A percentile compares a stretch with the other conserved stretches of the same genome.
These are phyloP conservation scores for Coemansia aciculifera DNA, from an alignment of 192 early-diverging fungal genomes.

Conservation along the genomic window DNA sequence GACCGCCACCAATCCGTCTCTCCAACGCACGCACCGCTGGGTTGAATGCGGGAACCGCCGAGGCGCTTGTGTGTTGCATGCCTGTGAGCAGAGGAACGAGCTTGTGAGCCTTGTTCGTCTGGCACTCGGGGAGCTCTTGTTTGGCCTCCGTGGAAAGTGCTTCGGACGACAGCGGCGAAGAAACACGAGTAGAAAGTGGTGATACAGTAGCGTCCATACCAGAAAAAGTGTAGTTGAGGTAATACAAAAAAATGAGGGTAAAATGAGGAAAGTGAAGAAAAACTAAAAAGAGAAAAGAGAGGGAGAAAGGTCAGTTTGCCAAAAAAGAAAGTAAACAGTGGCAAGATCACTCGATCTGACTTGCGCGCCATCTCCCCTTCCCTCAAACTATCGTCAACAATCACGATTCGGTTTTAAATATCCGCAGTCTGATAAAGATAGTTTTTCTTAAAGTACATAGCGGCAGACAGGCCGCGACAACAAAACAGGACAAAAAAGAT, in stretches of 20 bases:
- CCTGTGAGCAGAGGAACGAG: neutral
- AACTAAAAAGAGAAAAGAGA: neutral
- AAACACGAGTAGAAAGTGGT: neutral
- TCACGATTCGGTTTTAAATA: neutral
- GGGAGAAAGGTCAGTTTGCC: neutral
- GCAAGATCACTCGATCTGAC: neutral
- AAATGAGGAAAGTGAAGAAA: neutral
- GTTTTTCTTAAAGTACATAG: neutral
- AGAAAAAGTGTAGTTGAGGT: neutral
- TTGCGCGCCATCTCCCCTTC: neutral
- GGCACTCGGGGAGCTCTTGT: neutral
- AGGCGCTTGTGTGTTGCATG: neutral
- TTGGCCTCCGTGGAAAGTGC: neutral
- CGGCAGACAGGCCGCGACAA: conserved; percentile 1
- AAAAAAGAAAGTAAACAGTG: neutral
- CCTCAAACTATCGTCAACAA: conserved; percentile 12
- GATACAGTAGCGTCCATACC: neutral
- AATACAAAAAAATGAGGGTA: neutral
- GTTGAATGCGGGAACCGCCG: neutral
- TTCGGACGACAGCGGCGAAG: neutral
- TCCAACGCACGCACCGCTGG: conserved; percentile 24
- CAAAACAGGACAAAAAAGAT: conserved; percentile 1
- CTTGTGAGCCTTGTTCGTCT: neutral
- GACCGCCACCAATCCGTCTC: conserved; percentile 5
- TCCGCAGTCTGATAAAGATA: neutral